Conservation (phyloP, 2,329 filamentous ascomycete species). For the Blastomyces parvus region DNA sequence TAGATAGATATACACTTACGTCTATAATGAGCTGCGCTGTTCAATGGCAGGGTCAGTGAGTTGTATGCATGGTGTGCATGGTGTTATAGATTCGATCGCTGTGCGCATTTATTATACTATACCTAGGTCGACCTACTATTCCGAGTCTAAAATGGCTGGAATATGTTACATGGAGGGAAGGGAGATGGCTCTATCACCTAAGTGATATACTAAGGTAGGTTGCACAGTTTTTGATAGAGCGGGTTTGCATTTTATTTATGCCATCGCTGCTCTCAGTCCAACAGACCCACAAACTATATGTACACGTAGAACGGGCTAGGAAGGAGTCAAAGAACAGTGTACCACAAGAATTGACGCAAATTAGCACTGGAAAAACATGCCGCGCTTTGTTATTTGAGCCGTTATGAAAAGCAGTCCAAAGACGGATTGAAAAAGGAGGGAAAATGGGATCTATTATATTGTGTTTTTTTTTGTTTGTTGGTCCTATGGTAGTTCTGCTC, state of each 20-base stretch:
- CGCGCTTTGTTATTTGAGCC: background rate
- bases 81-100: background rate
- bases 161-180: background rate
- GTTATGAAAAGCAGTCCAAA: background rate
- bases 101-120: background rate
- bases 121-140: background rate
- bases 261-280: background rate
- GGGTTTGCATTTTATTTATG: background rate
- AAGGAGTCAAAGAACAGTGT: background rate
- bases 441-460: slow-evolving; percentile 16
- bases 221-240: background rate
- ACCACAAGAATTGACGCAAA: background rate
- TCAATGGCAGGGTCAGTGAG: background rate
- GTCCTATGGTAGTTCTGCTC: slow-evolving; percentile 6
- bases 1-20: background rate
- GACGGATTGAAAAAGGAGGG: background rate
- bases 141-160: background rate
- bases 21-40: background rate
- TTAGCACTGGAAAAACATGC: background rate
- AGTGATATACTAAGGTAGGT: background rate
- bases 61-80: background rate
- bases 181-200: background rate
- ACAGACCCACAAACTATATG: background rate
- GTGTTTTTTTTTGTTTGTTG: background rate
- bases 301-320: background rate